Percentiles rank a stretch among this genome's conserved stretches.
Evolutionary conservation across 805 yeast species (phyloP).

Genomic region (Myxozyma vanderwaltii): DNA sequence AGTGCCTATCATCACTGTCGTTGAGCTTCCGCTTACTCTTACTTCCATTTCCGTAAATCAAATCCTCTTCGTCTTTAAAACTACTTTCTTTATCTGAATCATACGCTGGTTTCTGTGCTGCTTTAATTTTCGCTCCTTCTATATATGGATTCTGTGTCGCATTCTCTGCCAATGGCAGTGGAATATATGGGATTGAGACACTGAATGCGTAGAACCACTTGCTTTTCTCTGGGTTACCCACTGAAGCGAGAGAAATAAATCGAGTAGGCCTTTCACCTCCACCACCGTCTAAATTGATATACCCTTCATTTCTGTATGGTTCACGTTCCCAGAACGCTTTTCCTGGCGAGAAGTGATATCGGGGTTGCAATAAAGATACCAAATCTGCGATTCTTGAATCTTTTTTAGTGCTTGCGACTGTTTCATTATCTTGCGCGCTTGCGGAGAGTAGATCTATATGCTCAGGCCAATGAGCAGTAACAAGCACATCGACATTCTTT

Average conservation of each 20-base stretch:
- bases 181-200: conserved; percentile 40
- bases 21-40: conserved; percentile 4
- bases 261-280: conserved; percentile 49
- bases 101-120: conserved; percentile 5
- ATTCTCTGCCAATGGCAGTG: conserved; percentile 37
- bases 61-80: conserved; percentile 9
- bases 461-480: conserved; percentile 35
- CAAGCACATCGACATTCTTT: conserved; percentile 31
- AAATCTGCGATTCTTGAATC: conserved; percentile 23
- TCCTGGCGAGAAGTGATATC: conserved; percentile 35
- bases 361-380: conserved; percentile 27
- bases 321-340: conserved; percentile 36
- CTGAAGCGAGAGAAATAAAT: conserved; percentile 65
- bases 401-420: conserved; percentile 1
- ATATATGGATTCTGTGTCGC: conserved; percentile 43
- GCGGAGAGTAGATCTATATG: conserved; percentile 28
- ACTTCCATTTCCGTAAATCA: conserved; percentile 16
- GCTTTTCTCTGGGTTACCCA: conserved; percentile 51
- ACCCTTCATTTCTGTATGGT: conserved; percentile 31
- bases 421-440: conserved; percentile 12
- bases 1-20: background rate
- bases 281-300: conserved; percentile 1
- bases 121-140: conserved; percentile 15
- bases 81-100: background rate
- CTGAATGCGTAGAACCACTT: conserved; percentile 80